Evolutionary conservation across 768 basidiomycete species (phyloP), one percentile per base, ranked within the genome.

Genomic region (Phylloporus sp.): DNA sequence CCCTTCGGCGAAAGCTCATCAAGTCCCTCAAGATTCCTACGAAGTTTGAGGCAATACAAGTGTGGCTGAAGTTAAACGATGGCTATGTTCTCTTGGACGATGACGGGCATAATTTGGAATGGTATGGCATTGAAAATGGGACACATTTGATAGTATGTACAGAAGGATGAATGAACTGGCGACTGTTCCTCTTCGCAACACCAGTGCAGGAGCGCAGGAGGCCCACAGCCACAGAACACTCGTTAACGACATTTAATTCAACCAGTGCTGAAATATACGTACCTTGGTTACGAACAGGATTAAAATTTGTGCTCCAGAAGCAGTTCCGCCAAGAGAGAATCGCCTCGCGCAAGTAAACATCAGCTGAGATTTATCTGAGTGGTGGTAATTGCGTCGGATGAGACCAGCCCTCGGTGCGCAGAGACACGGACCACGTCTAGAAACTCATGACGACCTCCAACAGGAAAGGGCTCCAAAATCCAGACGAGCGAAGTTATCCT

Each of bases 121-220:
- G 87, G 86, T 79, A 84, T 62, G 88, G 90, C 6, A 62, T 91
- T 32, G 86, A 89, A 51, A 76, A 79, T 8, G 78, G 64, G 18
- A 70, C 73, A 49, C 62, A 71, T 50, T 58, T 80, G 24, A 54
- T 62, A 22, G 58, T 72, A 31, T 57, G 56, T 55, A 59, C 49
- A 59, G 54, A 47, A 53, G 36, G 56, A 50, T 57, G 13, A 55
- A 16, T 54, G 23, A 47, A 42, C 22, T 40, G 11, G 22, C 27
- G 36, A 36, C 15, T 27, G 39, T 41, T 49, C 40, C 18, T 51
- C 29, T 10, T 31, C 15, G 24, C 35, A 38, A 18, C 23, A 31
- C 46, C 20, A 20, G 34, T 52, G 32, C 18, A 20, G 29, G 6
- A 42, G 32, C 55, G 60, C 53, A 57, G 53, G 45, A 50, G 26